Conservation (phyloP, 306 rosid genomes). For the Coriaria nepalensis region DNA sequence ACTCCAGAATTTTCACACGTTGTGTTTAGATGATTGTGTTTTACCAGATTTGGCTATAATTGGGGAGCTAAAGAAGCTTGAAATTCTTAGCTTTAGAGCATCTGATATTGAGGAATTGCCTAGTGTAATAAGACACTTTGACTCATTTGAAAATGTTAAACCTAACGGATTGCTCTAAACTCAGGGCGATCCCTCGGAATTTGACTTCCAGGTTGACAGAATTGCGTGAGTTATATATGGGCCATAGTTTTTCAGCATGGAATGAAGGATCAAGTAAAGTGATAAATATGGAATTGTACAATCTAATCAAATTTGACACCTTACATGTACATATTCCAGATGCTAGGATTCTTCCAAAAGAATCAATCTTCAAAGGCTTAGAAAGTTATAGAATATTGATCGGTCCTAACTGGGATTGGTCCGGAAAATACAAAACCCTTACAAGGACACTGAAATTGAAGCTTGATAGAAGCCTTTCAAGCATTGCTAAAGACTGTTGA, state of each 20-base stretch:
- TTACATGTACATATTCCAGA: conserved; percentile 19
- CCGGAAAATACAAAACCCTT: conserved; percentile 10
- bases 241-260: conserved; percentile 21
- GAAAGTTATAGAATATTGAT: conserved; percentile 19
- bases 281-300: conserved; percentile 17
- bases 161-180: conserved; percentile 22
- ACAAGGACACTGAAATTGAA: conserved; percentile 14
- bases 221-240: conserved; percentile 31
- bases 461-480: conserved; percentile 8
- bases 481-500: conserved; percentile 21
- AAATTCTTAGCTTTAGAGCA: conserved; percentile 24
- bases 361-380: conserved; percentile 14
- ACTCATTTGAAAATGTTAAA: conserved; percentile 23
- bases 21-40: conserved; percentile 17
- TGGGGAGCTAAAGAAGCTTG: conserved; percentile 22
- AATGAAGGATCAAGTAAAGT: conserved; percentile 10
- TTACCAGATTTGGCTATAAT: conserved; percentile 17
- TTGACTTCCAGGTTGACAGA: conserved; percentile 17
- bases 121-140: conserved; percentile 14
- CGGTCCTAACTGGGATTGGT: conserved; percentile 17
- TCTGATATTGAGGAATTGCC: conserved; percentile 25
- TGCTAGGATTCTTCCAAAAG: conserved; percentile 4
- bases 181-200: conserved; percentile 16
- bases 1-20: conserved; percentile 12
- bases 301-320: conserved; percentile 11